Base-by-base conservation (phyloP, 2,329 filamentous ascomycete genomes). In the Aspergillus uvarum region DNA sequence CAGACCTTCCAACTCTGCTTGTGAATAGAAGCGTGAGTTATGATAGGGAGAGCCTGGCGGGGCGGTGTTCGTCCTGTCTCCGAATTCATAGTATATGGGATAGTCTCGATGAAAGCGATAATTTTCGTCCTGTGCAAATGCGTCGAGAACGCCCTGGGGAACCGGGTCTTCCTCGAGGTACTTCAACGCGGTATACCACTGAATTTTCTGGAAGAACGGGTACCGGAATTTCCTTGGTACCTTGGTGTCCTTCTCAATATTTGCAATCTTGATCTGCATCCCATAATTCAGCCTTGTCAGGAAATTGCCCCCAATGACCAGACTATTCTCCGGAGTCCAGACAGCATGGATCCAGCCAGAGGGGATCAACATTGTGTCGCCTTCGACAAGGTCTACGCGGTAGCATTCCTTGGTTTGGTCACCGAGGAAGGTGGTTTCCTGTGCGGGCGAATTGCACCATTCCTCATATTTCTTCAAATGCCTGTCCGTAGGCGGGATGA, bases 291-390 rank as follows among this genome's bases (percentile, higher is more conserved):
- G 79, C 58, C 83, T 78, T 5, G 86, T 89, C 49, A 89, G 76
- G 67, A 89, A 89, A 67, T 89, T 89, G 54, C 87, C 87, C n/a
- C 87, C 87, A 62, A 89, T 88, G 29, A 89, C 87, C 52, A 89
- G 75, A 67, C 87, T 89, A 67, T 89, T 86, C 66, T 86, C 83
- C 0, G 87, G 87, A 10, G 87, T 89, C 85, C 87, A 89, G 7
- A 89, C 87, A 24, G 87, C 87, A 68, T 89, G 87, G 55, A 89
- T 89, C 87, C 87, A 89, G 21, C 87, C 87, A 35, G 87, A 88
- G 4, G 87, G 87, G 63, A 89, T 89, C 48, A 89, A 77, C 83
- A 89, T 89, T 3, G 87, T 89, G 68, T 89, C 87, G 35, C 87
- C 87, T 63, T 85, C 85, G 53, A 81, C 82, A 4, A 89, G 79